Evolutionary conservation across 306 rosid genomes (phyloP).

Genomic region (Trichosanthes truncata): DNA sequence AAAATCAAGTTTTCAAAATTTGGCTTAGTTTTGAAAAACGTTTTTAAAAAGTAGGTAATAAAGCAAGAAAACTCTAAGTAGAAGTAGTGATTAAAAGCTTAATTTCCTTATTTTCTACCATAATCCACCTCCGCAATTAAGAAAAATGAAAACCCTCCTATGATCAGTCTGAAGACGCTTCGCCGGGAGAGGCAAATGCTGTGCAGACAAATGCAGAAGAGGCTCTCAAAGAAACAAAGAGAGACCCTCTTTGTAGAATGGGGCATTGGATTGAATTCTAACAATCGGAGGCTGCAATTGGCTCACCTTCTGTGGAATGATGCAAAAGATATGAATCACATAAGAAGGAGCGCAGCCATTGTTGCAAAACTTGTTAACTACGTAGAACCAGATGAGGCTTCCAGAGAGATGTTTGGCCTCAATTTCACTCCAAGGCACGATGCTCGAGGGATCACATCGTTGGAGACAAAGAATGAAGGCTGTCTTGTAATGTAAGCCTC

Average conservation of each 20-base stretch:
- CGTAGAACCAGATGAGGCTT: conserved; percentile 69
- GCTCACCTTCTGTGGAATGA: conserved; percentile 55
- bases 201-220: conserved; percentile 62
- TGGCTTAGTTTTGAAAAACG: too few species aligned
- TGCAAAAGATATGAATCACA: conserved; percentile 45
- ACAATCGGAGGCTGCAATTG: conserved; percentile 58
- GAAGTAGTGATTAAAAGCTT: too few species aligned
- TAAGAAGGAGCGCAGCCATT: conserved; percentile 59
- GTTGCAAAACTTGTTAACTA: conserved; percentile 72
- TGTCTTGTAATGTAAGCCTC: background rate
- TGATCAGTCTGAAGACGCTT: conserved; percentile 43
- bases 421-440: conserved; percentile 47
- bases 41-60: too few species aligned
- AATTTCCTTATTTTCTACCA: background rate
- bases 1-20: too few species aligned
- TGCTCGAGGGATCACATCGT: background rate
- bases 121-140: background rate
- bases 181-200: conserved; percentile 74
- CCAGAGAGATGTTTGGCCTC: conserved; percentile 98
- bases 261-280: conserved; percentile 55
- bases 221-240: conserved; percentile 48
- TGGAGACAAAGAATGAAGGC: background rate
- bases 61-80: too few species aligned
- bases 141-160: background rate
- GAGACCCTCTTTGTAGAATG: conserved; percentile 55